Conservation (phyloP, 345 rosid genomes). For the Eucalyptus regnans region DNA sequence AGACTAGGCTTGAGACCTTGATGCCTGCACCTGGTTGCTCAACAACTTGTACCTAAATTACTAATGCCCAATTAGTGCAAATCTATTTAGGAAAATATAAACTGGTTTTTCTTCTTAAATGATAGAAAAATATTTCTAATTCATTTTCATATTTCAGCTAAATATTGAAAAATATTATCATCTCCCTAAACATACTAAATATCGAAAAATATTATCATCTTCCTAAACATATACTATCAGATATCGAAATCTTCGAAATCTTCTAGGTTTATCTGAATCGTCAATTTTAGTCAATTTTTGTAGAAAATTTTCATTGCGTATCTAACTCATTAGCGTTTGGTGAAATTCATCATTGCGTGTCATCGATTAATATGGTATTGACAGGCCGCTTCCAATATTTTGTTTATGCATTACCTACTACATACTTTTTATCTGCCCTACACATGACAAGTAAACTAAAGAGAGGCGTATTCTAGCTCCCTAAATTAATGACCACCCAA, state of each 20-base stretch:
- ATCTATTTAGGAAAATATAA: too few species aligned
- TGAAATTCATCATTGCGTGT: neutral
- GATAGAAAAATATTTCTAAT: too few species aligned
- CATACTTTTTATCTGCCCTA: neutral
- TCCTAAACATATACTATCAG: neutral
- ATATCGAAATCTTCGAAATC: neutral
- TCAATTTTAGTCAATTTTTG: neutral
- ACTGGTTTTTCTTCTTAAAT: too few species aligned
- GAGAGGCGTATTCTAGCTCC: neutral
- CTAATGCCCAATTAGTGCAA: too few species aligned
- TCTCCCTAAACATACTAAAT: too few species aligned
- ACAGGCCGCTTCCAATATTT: neutral
- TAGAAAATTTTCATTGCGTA: neutral
- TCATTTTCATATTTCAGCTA: too few species aligned
- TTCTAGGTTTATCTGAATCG: neutral
- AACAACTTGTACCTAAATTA: fast-evolving
- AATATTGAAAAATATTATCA: too few species aligned
- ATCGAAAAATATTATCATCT: too few species aligned
- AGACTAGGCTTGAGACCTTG: too few species aligned
- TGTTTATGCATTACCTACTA: neutral
- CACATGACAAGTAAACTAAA: neutral
- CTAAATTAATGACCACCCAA: neutral
- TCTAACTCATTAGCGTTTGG: neutral
- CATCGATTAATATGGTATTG: neutral
- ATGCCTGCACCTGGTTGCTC: fast-evolving